A percentile compares a stretch with the other conserved stretches of the same genome.
These are phyloP conservation scores for Cicer yamashitae DNA, from an alignment of 306 rosid genomes.

Conservation along the genomic window DNA sequence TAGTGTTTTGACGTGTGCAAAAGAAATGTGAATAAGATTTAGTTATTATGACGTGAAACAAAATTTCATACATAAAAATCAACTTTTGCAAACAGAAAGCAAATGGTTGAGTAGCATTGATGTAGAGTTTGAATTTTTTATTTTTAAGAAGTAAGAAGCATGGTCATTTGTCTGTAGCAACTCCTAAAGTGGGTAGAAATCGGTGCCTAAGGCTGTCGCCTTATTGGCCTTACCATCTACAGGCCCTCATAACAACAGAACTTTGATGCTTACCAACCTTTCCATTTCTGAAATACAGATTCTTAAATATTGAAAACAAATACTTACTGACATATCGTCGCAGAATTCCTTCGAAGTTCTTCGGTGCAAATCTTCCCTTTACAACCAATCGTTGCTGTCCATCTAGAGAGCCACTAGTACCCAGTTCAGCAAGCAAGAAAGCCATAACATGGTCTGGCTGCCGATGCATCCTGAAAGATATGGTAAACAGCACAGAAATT, in stretches of 20 bases:
- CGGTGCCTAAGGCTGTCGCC: no score
- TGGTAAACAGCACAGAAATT: not conserved
- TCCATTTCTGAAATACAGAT: constrained; percentile 6
- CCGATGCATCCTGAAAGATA: constrained; percentile 78
- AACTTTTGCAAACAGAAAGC: no score
- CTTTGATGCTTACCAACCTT: not conserved
- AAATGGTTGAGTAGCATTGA: no score
- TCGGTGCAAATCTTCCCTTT: constrained; percentile 97
- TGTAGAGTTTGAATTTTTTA: no score
- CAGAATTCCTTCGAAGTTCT: constrained; percentile 93
- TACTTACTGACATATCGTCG: constrained; percentile 92
- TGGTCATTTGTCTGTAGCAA: no score
- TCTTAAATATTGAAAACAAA: not conserved
- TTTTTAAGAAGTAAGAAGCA: no score
- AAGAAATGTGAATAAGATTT: no score
- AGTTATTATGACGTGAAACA: no score
- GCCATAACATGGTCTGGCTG: constrained; percentile 98
- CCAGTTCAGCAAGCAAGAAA: constrained; percentile 93
- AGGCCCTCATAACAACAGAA: not conserved
- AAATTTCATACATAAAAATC: no score
- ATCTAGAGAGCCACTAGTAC: constrained; percentile 97
- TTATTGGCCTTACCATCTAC: no score
- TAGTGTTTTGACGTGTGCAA: no score
- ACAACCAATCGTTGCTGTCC: constrained; percentile 95
- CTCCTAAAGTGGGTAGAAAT: no score